Base-by-base conservation (phyloP, 805 yeast species). In the Kodamaea sagamina region DNA sequence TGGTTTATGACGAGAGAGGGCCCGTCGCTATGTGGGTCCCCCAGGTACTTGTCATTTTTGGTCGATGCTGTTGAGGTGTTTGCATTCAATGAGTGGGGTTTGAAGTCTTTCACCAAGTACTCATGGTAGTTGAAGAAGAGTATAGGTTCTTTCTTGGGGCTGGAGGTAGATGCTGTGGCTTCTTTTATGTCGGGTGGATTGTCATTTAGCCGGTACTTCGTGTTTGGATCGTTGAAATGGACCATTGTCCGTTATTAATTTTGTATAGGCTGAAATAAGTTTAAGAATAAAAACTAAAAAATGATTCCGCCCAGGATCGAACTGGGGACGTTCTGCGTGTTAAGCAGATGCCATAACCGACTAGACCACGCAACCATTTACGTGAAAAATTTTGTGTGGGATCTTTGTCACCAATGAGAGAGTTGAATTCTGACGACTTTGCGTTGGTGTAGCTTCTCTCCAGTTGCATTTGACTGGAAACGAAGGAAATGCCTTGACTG, bases 291-390 rank as follows among this genome's bases (percentile, higher is more conserved):
- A 32, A 6, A 25, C 32, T 43, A 51, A 42, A 36, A 45, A 35
- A 27, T 89, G 97, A 89, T 85, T 88, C 83, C 86, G 89, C 97
- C 97, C 97, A 90, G 97, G 97, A 89, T 92, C 97, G 97, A 92
- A 92, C 97, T 89, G 97, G 97, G 97, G 97, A 92, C 97, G 89
- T 87, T 87, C 93, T 89, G 96, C 97, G 97, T 90, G 97, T 90
- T 89, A 90, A 88, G 97, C 97, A 89, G 93, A 87, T 86, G 97
- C 96, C 97, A 90, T 90, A 82, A 89, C 97, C 97, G 73, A 89
- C 96, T 89, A 89, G 96, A 89, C 97, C 97, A 89, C 89, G 84
- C 82, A 83, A 82, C 93, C 93, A 67, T 10, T 27, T 36, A 6
- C 8, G 24, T n/a, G n/a, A n/a, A n/a, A n/a, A n/a, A n/a, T n/a